Base-by-base conservation (phyloP, 371 early-diverging fungal genomes). In the Rhizopus sp. region DNA sequence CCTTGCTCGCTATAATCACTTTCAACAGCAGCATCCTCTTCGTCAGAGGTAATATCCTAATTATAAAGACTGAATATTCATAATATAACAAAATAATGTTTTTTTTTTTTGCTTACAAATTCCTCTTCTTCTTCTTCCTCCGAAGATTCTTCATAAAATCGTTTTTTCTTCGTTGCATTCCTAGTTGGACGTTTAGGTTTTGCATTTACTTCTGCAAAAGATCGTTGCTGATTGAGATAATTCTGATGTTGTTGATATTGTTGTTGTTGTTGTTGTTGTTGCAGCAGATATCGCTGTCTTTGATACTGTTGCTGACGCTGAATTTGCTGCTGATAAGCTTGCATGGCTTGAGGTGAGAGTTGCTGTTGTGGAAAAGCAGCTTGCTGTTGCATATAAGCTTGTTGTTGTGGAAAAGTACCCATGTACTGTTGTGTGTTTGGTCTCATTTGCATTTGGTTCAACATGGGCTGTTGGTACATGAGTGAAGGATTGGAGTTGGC, bases 101-200 rank as follows among this genome's bases (percentile, higher is more conserved):
- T 23, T 40, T 23, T n/a, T n/a, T 13, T 1, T 32, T 38, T 35
- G 37, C 39, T 58, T 46, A 61, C 73, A 59, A 68, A 57, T 15
- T 75, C 78, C 8, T 66, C 73, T 50, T 75, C 73, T 41, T 74
- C 70, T 29, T 74, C 79, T 23, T 78, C 70, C 16, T 66, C 76
- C 7, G 79, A 75, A 9, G 79, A 69, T 40, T 71, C 69, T 15
- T 78, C 79, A 32, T 78, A 75, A 33, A 55, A 55, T 5, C 68
- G 66, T 48, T 66, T 73, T 62, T 73, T 73, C 52, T 70, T 75
- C 9, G 64, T 51, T 12, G 71, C 68, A 35, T 66, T 69, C 32
- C 79, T 60, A 10, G 61, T 48, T 7, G 78, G 63, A 37, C 74
- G 62, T 38, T 70, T 64, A 5, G 74, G 72, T 30, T 68, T 56